Conservation (phyloP, 1,284 basidiomycete genomes). For the Ceraceosorus bombacis region DNA sequence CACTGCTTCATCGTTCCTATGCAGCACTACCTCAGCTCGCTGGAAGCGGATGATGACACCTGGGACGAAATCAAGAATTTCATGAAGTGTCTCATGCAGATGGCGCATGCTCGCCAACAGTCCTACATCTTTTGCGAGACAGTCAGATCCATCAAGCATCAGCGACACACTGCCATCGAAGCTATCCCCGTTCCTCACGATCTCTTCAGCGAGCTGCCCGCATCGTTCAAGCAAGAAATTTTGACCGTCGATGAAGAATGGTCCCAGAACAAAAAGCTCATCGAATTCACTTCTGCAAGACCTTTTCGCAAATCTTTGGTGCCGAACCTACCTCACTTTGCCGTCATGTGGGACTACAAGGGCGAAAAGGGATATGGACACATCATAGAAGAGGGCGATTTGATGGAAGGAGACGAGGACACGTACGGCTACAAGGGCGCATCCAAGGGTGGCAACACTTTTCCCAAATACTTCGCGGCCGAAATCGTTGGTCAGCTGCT, state of each 20-base stretch:
- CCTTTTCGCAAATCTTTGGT: conserved; percentile 58
- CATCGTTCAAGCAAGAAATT: conserved; percentile 91
- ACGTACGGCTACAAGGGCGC: conserved; percentile 81
- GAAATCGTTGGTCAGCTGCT: conserved; percentile 90
- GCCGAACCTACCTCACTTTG: conserved; percentile 93
- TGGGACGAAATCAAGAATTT: conserved; percentile 77
- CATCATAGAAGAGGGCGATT: conserved; percentile 54
- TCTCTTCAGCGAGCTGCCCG: conserved; percentile 74
- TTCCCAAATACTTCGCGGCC: conserved; percentile 61
- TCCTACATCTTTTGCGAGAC: conserved; percentile 93
- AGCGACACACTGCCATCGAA: conserved; percentile 86
- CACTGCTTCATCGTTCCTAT: conserved; percentile 94
- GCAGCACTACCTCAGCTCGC: conserved; percentile 71
- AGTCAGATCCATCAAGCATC: conserved; percentile 71
- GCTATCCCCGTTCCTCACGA: conserved; percentile 77
- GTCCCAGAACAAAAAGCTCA: conserved; percentile 93
- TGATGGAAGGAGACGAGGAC: conserved; percentile 55
- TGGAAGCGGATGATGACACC: conserved; percentile 93
- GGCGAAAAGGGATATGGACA: conserved; percentile 72
- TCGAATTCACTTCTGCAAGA: conserved; percentile 67
- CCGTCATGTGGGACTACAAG: conserved; percentile 95
- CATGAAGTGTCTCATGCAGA: conserved; percentile 95
- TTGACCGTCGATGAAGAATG: conserved; percentile 85
- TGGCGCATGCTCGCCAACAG: conserved; percentile 73
- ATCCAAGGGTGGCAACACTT: conserved; percentile 15